phyloP scores from a whole-genome alignment of 1,139 yeast species.

The Taiozyma onychis region DNA sequence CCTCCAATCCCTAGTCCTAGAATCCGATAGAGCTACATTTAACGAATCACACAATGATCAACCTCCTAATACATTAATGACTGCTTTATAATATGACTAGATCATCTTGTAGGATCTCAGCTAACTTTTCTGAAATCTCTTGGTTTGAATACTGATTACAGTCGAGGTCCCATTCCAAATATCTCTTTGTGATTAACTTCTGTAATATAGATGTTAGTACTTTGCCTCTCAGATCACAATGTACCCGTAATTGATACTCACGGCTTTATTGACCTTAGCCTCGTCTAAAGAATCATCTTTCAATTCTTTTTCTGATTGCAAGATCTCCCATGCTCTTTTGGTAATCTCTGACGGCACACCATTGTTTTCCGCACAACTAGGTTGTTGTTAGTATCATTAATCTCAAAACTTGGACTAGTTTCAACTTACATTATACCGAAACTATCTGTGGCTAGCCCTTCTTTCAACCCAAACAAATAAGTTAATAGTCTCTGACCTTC shows the following conservation, averaged over 20 bases:
- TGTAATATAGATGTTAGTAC: not conserved
- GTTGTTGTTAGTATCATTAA: not conserved
- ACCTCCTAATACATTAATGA: slow-evolving; percentile 3
- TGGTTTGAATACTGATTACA: not conserved
- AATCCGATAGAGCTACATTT: not conserved
- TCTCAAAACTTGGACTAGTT: not conserved
- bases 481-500: slow-evolving; percentile 17
- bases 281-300: slow-evolving; percentile 17
- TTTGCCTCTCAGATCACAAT: not conserved
- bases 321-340: slow-evolving; percentile 26
- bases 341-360: slow-evolving; percentile 29
- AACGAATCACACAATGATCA: not conserved
- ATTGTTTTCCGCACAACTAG: slow-evolving; percentile 32
- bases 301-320: slow-evolving; percentile 1
- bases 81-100: not conserved
- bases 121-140: not conserved
- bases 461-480: slow-evolving; percentile 28
- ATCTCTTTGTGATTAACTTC: slow-evolving; percentile 24
- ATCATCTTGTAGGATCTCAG: not conserved
- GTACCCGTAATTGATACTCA: not conserved
- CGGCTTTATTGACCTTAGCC: slow-evolving; percentile 4
- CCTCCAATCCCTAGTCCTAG: not conserved
- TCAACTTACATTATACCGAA: slow-evolving; percentile 29
- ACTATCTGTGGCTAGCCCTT: slow-evolving; percentile 31
- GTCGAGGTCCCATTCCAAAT: slow-evolving; percentile 28